Evolutionary conservation across 2,329 filamentous ascomycete species (phyloP), one percentile per base, ranked within the genome.

Genomic region (Beauveria sp.): DNA sequence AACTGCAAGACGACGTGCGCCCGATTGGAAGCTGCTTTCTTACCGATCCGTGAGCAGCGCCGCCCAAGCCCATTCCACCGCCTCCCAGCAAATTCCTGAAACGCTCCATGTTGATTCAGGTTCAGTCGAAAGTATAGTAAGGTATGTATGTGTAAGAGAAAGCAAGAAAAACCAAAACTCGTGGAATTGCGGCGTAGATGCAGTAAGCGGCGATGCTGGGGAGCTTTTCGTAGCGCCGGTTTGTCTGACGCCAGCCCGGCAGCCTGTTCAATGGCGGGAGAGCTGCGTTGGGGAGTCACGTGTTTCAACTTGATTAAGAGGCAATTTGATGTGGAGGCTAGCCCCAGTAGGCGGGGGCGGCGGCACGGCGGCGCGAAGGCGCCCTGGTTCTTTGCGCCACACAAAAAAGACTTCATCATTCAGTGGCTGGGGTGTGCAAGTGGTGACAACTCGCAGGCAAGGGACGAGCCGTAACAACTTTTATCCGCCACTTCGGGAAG

Each of bases 31-130:
- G 60, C 52, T 56, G 49, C 34, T 53, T 71, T 68, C 75, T 72
- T 72, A 76, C 75, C 65, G 74, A 73, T 57, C 74, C 74, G 61
- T 73, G 75, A 26, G 74, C 69, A 67, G 74, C 70, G 67, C 81
- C 77, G 66, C 83, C 83, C 54, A 88, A 79, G 69, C 84, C 83
- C 80, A 90, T 88, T 69, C 87, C 86, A 69, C 86, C 83, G 70
- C 90, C 89, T 67, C 89, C 88, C 69, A 97, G 84, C 86, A 97
- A 89, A 74, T 89, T 87, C 78, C 90, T 92, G 76, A 97, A 87
- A 74, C 93, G 88, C 74, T 98, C 93, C 93, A 97, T 98, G 63
- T 67, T 80, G 69, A 64, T 58, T 34, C 53, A 56, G 52, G n/a
- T 40, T 51, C 28, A 20, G 9, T 28, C 18, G 9, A 40, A 22